These are phyloP conservation scores for Grifola frondosa DNA, from an alignment of 1,284 basidiomycete species.

Conservation along the genomic window DNA sequence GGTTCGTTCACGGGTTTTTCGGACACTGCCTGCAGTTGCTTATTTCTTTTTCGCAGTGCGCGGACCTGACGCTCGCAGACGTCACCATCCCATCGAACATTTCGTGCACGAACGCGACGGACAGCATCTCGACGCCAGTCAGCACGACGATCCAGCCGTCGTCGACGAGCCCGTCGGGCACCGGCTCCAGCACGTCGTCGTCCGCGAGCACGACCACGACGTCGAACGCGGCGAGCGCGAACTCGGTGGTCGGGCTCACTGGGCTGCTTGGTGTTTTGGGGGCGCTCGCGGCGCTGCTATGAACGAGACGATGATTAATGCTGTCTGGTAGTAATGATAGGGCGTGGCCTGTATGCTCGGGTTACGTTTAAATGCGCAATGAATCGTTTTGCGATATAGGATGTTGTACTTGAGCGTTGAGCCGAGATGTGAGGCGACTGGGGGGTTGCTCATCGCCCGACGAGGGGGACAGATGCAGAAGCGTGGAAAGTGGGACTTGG, in stretches of 20 bases:
- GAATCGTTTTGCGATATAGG: no score
- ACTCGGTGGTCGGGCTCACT: conserved; percentile 19
- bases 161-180: conserved; percentile 14
- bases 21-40: background rate
- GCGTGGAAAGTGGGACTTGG: no score
- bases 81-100: conserved; percentile 36
- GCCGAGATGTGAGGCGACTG: no score
- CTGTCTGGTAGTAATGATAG: background rate
- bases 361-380: no score
- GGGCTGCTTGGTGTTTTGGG: conserved; percentile 22
- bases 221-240: conserved; percentile 18
- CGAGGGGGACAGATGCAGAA: no score
- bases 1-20: conserved; percentile 34
- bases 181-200: conserved; percentile 8
- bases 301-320: conserved; percentile 2
- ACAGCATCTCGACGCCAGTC: conserved; percentile 17
- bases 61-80: conserved; percentile 65
- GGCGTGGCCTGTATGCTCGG: background rate
- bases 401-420: no score
- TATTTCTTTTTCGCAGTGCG: conserved; percentile 46
- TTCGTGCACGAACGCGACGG: conserved; percentile 32
- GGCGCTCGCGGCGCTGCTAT: conserved; percentile 20
- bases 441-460: no score
- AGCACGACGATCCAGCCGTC: conserved; percentile 12
- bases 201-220: conserved; percentile 14